Conservation (phyloP, 1,284 basidiomycete species). For the Fomitopsis schrenkii region DNA sequence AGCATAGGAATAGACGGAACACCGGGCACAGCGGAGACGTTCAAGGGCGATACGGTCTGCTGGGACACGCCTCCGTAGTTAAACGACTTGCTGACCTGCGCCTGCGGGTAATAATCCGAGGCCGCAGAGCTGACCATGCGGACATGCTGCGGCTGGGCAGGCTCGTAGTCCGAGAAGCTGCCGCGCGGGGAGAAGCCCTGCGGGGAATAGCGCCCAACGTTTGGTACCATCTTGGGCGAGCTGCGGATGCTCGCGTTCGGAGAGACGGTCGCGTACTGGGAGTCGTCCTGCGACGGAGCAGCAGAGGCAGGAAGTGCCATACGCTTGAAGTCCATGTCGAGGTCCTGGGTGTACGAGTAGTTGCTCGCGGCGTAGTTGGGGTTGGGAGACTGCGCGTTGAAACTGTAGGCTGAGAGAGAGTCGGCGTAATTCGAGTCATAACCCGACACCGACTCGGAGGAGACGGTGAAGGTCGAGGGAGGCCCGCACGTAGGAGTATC, state of each 20-base stretch:
- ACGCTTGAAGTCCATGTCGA: slow-evolving; percentile 69
- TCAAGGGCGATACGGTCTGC: slow-evolving; percentile 12
- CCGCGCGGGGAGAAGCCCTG: slow-evolving; percentile 33
- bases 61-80: slow-evolving; percentile 11
- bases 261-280: slow-evolving; percentile 50
- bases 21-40: slow-evolving; percentile 46
- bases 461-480: slow-evolving; percentile 72
- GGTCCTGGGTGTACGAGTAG: slow-evolving; percentile 61
- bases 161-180: slow-evolving; percentile 63
- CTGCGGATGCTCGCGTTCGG: slow-evolving; percentile 57
- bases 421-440: slow-evolving; percentile 46
- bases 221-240: slow-evolving; percentile 33
- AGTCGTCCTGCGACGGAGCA: slow-evolving; percentile 10
- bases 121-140: slow-evolving; percentile 36
- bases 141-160: slow-evolving; percentile 31
- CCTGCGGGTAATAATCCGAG: slow-evolving; percentile 45
- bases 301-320: slow-evolving; percentile 29
- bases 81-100: slow-evolving; percentile 27
- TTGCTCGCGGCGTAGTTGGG: slow-evolving; percentile 65
- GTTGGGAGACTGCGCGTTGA: slow-evolving; percentile 45
- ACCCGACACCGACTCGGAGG: slow-evolving; percentile 61
- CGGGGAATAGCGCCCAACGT: slow-evolving; percentile 24
- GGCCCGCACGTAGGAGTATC: slow-evolving; percentile 65
- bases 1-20: slow-evolving; percentile 36
- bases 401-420: slow-evolving; percentile 65